phyloP scores from a whole-genome alignment of 352 stramenopile species.

The Thalassiosira delicatula region DNA sequence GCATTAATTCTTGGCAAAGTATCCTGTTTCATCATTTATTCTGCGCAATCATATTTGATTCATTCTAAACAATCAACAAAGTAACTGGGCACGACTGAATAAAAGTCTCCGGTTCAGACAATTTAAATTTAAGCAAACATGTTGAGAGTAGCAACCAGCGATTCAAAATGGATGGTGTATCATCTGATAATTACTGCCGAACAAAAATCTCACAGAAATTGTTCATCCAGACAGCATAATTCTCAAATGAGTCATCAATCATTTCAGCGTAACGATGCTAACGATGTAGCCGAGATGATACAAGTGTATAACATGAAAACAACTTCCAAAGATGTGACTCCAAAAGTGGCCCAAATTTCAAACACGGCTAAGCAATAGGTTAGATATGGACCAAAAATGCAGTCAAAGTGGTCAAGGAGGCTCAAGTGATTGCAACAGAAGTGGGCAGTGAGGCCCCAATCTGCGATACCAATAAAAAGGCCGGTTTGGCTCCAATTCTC shows the following conservation, averaged over 20 bases:
- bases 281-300: neutral
- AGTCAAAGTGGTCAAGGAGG: neutral
- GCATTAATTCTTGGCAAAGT: too few species aligned
- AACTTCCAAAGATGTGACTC: neutral
- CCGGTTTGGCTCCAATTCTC: too few species aligned
- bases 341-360: neutral
- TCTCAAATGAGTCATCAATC: neutral
- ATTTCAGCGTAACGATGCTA: neutral
- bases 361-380: too few species aligned
- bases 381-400: too few species aligned
- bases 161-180: constrained; percentile 1
- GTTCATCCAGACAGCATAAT: neutral
- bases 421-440: neutral
- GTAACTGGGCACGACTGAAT: too few species aligned
- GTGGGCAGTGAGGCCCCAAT: neutral
- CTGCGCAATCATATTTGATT: too few species aligned
- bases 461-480: too few species aligned
- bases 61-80: too few species aligned
- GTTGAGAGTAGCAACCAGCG: neutral
- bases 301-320: neutral
- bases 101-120: too few species aligned
- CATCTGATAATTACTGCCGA: neutral
- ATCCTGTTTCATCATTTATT: too few species aligned
- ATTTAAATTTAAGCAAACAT: neutral
- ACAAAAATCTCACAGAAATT: neutral